phyloP scores from a whole-genome alignment of 2,329 filamentous ascomycete genomes.

The Calonectria pteridis region DNA sequence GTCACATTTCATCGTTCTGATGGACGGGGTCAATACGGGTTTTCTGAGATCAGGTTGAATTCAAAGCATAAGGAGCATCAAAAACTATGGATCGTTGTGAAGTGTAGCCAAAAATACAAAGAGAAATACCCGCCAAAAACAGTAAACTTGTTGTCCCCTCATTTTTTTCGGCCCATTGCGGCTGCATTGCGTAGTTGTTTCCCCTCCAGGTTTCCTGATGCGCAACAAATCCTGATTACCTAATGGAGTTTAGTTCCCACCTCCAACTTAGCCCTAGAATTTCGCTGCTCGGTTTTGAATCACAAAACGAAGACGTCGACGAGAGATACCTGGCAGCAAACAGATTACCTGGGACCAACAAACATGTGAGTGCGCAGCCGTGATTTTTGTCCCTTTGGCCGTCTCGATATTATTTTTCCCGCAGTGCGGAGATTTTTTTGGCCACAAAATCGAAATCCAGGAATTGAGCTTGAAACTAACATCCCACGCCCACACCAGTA shows the following conservation, averaged over 20 bases:
- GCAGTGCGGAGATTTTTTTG: constrained; percentile 33
- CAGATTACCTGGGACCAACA: constrained; percentile 51
- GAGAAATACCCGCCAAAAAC: constrained; percentile 44
- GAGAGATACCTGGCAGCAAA: constrained; percentile 47
- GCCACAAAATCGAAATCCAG: constrained; percentile 32
- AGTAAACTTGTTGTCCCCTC: constrained; percentile 9
- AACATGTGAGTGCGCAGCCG: constrained; percentile 50
- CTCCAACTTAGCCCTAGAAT: constrained; percentile 61
- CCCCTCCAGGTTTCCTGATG: constrained; percentile 18
- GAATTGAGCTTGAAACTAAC: constrained; percentile 43
- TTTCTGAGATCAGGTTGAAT: constrained; percentile 62
- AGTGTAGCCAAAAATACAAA: constrained; percentile 48
- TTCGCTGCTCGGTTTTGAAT: constrained; percentile 54
- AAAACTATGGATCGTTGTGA: constrained; percentile 48
- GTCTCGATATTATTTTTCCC: constrained; percentile 32
- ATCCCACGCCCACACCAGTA: constrained; percentile 49
- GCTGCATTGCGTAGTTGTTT: constrained; percentile 23
- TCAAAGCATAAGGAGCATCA: constrained; percentile 50
- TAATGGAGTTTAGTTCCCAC: constrained; percentile 55
- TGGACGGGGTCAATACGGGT: constrained; percentile 77
- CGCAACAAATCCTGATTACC: constrained; percentile 50
- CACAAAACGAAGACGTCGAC: constrained; percentile 55
- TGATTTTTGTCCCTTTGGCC: constrained; percentile 22
- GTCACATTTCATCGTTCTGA: constrained; percentile 70
- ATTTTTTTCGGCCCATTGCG: constrained; percentile 13